Base-by-base conservation (phyloP, 129 eudicot genomes). In the Scalesia atractyloides region DNA sequence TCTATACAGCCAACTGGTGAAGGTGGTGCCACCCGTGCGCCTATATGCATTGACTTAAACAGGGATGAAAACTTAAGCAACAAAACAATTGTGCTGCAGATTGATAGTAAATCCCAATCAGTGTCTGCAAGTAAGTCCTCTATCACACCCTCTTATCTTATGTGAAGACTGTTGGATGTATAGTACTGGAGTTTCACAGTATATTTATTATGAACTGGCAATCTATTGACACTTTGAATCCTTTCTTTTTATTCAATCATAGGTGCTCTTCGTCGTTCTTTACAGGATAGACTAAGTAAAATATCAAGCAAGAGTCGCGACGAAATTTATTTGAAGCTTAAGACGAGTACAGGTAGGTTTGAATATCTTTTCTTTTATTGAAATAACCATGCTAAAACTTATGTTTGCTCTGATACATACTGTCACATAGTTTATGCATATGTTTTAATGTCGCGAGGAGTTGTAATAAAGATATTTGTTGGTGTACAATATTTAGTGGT, bases 21-120 rank as follows among this genome's bases (percentile, higher is more conserved):
- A 90, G 92, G 90, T 77, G 97, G 99, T 68, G 99, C 99, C 26
- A 94, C 99, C 54, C 96, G 99, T 57, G 94, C 99, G 49, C 97
- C 99, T 26, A 94, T 94, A 69, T 83, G 92, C 84, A 79, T 94
- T 39, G 97, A 88, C 56, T 79, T 94, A 48, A 73, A 77, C 54
- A 88, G 99, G 81, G 99, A 94, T 84, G 80, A 82, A 57, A 84
- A 96, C 52, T 78, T 94, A 30, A 90, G 97, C 86, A 90, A 75
- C 87, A 94, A 84, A 78, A 79, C 99, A 57, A 86, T 94, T 76
- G 69, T 94, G 30, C 61, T 94, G 79, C 97, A 90, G 86, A 90
- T 94, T 66, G 99, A 94, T 68, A 94, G 87, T 82, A 94, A 90
- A 86, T 81, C 97, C 15, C 96, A 90, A 72, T 91, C 83, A 65